Base-by-base conservation (phyloP, 192 early-diverging fungal genomes). In the Chytriomyces confervae region DNA sequence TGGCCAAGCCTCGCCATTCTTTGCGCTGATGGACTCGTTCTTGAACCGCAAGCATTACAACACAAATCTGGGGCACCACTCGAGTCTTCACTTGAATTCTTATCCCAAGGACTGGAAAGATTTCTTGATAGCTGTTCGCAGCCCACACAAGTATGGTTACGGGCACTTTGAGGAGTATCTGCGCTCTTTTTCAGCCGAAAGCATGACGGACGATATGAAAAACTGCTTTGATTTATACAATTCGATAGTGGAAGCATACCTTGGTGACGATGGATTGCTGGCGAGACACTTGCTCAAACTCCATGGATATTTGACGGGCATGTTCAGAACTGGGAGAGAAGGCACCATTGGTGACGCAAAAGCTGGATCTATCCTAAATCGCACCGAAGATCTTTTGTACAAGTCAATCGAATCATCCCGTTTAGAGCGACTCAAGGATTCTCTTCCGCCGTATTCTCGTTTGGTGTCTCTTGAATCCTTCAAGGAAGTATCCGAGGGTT, bases 271-370 rank as follows among this genome's bases (percentile, higher is more conserved):
- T 60, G 53, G 53, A 60, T 60, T 60, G 13, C 20, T 60, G 53
- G 53, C 16, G 13, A 13, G 53, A n/a, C 53, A 60, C 53, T 60
- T 60, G 53, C 53, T 60, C 16, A 60, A 60, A 20, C 53, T 60
- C 16, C 53, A 60, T 60, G 53, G 53, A n/a, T 60, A 60, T 60
- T 20, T 60, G 13, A 60, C 53, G 2, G 53, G 53, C 4, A 60
- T 60, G 53, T 60, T 60, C 53, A 13, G 53, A n/a, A 60, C 53
- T 13, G 53, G 53, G 4, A 13, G 53, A 3, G 53, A 60, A 20
- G 53, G 53, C 16, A 60, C 53, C 20, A 60, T 60, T 60, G 53
- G 53, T 60, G 53, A 60, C 20, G 53, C 53, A 20, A 60, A 60
- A 20, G 53, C 53, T 20, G 53, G 53, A n/a, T 60, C 53, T 20